Evolutionary conservation across 2,329 filamentous ascomycete genomes (phyloP).

Genomic region (Botryotinia globosa): DNA sequence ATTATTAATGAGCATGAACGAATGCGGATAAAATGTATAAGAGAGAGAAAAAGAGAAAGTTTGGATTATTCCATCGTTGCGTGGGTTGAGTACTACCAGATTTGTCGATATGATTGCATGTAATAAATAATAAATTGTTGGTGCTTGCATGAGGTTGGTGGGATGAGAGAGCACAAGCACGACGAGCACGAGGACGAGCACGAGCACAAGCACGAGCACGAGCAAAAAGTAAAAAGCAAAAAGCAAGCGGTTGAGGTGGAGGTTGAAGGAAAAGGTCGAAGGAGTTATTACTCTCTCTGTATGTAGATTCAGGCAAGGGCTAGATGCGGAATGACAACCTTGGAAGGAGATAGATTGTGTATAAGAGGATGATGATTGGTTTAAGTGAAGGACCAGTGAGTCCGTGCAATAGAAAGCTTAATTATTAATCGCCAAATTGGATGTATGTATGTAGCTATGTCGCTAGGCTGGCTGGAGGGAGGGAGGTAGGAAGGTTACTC

Average conservation of each 20-base stretch:
- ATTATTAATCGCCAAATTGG: background rate
- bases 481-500: too few species aligned
- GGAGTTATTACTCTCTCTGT: background rate
- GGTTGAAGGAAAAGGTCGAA: background rate
- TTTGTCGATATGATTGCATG: constrained; percentile 1
- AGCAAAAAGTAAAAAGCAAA: background rate
- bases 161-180: background rate
- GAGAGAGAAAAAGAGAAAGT: background rate
- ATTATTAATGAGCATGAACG: background rate
- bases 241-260: background rate
- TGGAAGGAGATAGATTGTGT: background rate
- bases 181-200: background rate
- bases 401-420: constrained; percentile 3
- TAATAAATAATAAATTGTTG: background rate
- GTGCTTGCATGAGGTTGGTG: background rate
- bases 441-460: too few species aligned
- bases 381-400: background rate
- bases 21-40: background rate
- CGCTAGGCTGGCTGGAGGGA: background rate
- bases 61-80: constrained; percentile 5
- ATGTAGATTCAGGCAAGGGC: background rate
- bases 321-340: constrained; percentile 7
- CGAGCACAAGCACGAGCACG: background rate
- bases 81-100: background rate
- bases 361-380: background rate